Evolutionary conservation across 2,329 filamentous ascomycete genomes (phyloP).

Genomic region (Alternaria dauci): DNA sequence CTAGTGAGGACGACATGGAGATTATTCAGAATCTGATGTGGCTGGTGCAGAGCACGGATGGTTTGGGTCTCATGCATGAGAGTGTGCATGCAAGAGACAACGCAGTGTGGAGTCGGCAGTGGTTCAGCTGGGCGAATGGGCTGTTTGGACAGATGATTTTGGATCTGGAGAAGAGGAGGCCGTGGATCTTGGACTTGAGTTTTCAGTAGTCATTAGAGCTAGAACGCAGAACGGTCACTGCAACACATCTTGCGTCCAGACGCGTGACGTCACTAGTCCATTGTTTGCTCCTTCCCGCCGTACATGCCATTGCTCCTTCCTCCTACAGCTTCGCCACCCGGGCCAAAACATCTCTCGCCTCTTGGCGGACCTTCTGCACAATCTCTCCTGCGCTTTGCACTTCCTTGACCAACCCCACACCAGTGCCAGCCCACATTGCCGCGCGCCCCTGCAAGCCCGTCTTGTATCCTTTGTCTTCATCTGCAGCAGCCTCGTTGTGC

Average conservation of each 20-base stretch:
- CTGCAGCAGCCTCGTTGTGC: conserved; percentile 58
- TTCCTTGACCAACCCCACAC: conserved; percentile 65
- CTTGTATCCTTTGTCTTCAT: conserved; percentile 62
- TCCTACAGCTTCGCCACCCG: conserved; percentile 15
- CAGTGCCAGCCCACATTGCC: conserved; percentile 67
- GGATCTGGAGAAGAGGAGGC: conserved; percentile 54
- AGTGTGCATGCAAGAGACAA: conserved; percentile 55
- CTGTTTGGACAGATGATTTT: conserved; percentile 59
- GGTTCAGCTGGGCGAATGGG: conserved; percentile 63
- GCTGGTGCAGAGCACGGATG: conserved; percentile 58
- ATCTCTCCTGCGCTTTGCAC: conserved; percentile 62
- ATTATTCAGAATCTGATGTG: conserved; percentile 53
- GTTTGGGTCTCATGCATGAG: conserved; percentile 61
- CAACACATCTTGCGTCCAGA: too few species aligned
- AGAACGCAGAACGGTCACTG: neutral
- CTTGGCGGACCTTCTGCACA: conserved; percentile 54
- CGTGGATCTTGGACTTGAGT: conserved; percentile 51
- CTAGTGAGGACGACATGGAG: conserved; percentile 57
- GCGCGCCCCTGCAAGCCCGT: conserved; percentile 60
- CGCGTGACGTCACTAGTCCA: too few species aligned
- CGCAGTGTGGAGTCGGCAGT: conserved; percentile 57
- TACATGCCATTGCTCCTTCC: neutral
- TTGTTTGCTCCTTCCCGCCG: too few species aligned
- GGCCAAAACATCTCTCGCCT: conserved; percentile 47
- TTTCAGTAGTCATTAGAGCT: conserved; percentile 25